Conservation (phyloP, 176 grass and related monocot species). For the Guadua angustifolia region DNA sequence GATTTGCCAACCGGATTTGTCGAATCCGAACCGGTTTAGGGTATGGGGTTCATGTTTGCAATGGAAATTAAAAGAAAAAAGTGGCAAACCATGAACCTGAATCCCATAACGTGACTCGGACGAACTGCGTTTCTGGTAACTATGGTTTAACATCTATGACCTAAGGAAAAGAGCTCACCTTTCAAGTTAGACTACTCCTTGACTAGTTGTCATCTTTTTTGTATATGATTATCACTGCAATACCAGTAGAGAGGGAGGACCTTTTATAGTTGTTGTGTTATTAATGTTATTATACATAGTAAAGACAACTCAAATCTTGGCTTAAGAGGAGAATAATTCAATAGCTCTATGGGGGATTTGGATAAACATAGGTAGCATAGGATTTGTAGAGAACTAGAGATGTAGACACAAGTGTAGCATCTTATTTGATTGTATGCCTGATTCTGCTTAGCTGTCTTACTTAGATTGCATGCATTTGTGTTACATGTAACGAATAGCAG, state of each 20-base stretch:
- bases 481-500: background rate
- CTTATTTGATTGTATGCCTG: constrained; percentile 1
- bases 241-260: background rate
- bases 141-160: background rate
- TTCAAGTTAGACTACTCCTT: background rate
- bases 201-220: background rate
- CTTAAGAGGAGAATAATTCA: background rate
- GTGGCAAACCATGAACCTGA: no score
- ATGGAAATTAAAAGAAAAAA: no score
- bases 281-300: constrained; percentile 1
- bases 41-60: no score
- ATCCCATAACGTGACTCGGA: no score
- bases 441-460: constrained; percentile 4
- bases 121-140: no score
- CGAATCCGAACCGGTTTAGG: no score
- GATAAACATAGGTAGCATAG: background rate
- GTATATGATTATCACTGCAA: background rate
- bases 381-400: background rate
- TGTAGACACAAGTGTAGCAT: background rate
- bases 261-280: background rate
- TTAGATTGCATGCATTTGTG: constrained; percentile 23
- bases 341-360: background rate
- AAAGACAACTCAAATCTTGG: background rate
- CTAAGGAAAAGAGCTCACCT: background rate
- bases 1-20: no score